Evolutionary conservation across 441 rosid genomes (phyloP).

Genomic region (Geranium incanum): DNA sequence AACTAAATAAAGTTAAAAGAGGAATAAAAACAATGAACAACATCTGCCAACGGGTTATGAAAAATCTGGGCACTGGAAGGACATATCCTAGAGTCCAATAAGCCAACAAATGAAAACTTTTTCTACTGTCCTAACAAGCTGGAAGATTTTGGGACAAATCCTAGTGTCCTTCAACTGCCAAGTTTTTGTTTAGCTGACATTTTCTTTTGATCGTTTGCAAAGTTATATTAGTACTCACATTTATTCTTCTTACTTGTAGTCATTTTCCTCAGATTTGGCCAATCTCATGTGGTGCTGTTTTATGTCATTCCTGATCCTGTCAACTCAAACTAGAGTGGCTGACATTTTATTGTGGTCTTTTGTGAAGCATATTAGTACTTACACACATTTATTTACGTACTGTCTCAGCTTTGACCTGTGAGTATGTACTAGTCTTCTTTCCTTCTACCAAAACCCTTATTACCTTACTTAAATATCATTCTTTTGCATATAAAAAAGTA

Average conservation of each 20-base stretch:
- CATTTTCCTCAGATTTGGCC: not conserved
- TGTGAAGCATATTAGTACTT: not conserved
- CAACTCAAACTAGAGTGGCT: not conserved
- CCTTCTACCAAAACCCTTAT: not conserved
- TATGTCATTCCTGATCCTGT: not conserved
- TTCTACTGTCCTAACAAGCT: not conserved
- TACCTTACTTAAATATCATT: not conserved
- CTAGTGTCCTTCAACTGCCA: too few species aligned
- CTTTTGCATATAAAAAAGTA: not conserved
- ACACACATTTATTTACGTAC: not conserved
- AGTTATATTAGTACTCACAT: too few species aligned
- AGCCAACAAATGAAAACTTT: not conserved
- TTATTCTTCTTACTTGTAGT: too few species aligned
- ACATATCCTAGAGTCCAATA: not conserved
- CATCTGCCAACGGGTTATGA: not conserved
- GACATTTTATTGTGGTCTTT: not conserved
- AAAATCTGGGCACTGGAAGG: not conserved
- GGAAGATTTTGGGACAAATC: not conserved
- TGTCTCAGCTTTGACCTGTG: not conserved
- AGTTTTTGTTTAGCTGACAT: too few species aligned
- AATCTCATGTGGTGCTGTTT: not conserved
- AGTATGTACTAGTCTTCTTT: not conserved
- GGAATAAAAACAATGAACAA: not conserved
- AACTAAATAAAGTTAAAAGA: not conserved
- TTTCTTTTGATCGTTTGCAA: too few species aligned